Evolutionary conservation across 1,284 basidiomycete genomes (phyloP), one percentile per base, ranked within the genome.

Genomic region (Trametes polyzona): DNA sequence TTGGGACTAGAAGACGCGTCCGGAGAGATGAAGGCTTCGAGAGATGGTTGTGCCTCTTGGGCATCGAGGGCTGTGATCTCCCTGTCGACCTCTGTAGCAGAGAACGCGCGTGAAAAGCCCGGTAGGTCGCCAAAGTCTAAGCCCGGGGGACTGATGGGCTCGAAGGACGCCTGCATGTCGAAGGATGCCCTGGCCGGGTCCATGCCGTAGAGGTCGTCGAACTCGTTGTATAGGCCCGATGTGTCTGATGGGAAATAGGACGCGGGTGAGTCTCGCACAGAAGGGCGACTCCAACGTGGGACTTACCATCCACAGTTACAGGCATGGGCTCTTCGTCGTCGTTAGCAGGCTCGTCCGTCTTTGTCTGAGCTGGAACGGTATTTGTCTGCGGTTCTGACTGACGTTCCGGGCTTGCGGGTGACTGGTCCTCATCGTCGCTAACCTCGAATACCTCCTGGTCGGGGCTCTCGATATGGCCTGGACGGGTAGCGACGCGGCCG

Each of bases 171-270:
- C 3, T 55, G 43, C 27, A 30, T 14, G 23, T 48, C 35, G 27
- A 36, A 55, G 2, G 53, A 17, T 21, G 43, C 52, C 39, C 35
- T 59, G 59, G 19, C 59, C 41, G 21, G 62, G 48, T n/a, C 70
- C 67, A 63, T 41, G 21, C 57, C 65, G 49, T 70, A 70, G 27
- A 69, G 59, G 16, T 71, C 73, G 16, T 68, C 67, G 16, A 65
- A 52, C 14, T 52, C 56, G 0, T 43, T 21, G 7, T 57, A 61
- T 14, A 57, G 16, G 11, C 24, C 39, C 16, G 41, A 16, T 2
- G 47, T n/a, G n/a, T 30, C 56, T 36, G 32, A 16, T 19, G n/a
- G 8, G 12, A 17, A 1, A 12, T 33, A n/a, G n/a, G n/a, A n/a
- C n/a, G n/a, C n/a, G n/a, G n/a, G n/a, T n/a, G n/a, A n/a, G n/a